Base-by-base conservation (phyloP, 139 green algal genomes). In the Ettlia oleoabundans region DNA sequence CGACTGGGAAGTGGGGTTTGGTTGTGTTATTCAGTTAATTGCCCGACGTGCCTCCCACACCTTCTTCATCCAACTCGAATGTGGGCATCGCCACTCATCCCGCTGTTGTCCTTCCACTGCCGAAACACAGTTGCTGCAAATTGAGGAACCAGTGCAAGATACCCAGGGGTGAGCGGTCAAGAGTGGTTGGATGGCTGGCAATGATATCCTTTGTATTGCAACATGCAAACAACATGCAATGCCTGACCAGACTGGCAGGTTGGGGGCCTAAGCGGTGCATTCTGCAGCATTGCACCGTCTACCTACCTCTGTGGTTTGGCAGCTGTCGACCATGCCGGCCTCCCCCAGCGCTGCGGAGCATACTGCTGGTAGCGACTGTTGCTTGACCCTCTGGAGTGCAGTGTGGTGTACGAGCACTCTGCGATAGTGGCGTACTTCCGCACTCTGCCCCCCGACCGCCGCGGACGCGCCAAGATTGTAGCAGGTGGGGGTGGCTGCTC, bases 351-450 rank as follows among this genome's bases (percentile, higher is more conserved):
- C 47, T 58, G 47, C 47, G 10, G 47, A 24, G 47, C 15, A 15
- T 58, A 58, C 47, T 51, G 65, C 65, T 35, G 8, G n/a, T 26
- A 18, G 10, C 7, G 32, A 8, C 8, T 13, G 19, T 8, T 51
- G 30, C 67, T 30, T 58, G 13, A 38, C 21, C 38, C 38, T 58
- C 4, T 2, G 26, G 7, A n/a, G 2, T 43, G 51, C 72, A 79
- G 72, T 3, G 72, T 79, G 52, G 73, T 80, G 73, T 80, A 80
- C 37, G 73, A 80, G 38, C 30, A n/a, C 10, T 19, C 8, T 4
- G 52, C 52, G 5, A 53, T 80, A 26, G 35, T 51, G 35, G 9
- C 35, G 1, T 80, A 32, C 73, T 68, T 80, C 28, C 35, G 73
- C 4, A 40, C 35, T 8, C 53, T 80, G 53, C 35, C 24, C 0